Evolutionary conservation across 1,284 basidiomycete genomes (phyloP).

Genomic region (Gomphus bonarii): DNA sequence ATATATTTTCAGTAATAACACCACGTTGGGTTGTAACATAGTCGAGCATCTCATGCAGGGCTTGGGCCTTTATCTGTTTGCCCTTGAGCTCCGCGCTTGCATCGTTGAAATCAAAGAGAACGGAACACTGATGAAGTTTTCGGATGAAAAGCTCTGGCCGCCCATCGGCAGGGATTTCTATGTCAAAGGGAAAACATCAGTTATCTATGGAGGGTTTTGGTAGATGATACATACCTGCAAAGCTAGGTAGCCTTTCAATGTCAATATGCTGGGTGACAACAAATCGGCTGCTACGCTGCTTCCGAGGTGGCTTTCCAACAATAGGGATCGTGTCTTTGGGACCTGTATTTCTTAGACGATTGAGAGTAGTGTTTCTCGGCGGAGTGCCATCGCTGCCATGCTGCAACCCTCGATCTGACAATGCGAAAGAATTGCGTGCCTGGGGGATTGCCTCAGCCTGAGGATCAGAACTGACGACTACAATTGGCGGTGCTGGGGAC

Average conservation of each 20-base stretch:
- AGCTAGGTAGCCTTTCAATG: constrained; percentile 90
- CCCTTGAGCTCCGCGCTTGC: constrained; percentile 91
- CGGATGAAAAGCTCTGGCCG: constrained; percentile 87
- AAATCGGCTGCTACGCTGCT: constrained; percentile 93
- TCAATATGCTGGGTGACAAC: constrained; percentile 95
- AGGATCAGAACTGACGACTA: constrained; percentile 80
- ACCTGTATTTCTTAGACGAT: constrained; percentile 51
- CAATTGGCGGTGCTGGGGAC: constrained; percentile 69
- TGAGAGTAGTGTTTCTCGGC: constrained; percentile 46
- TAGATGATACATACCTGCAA: constrained; percentile 60
- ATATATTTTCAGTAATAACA: constrained; percentile 95
- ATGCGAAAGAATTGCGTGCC: constrained; percentile 22
- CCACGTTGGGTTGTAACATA: constrained; percentile 96
- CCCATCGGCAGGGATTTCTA: constrained; percentile 86
- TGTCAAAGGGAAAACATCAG: constrained; percentile 8
- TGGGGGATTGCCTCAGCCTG: constrained; percentile 15
- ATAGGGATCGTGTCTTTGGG: constrained; percentile 94
- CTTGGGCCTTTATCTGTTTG: constrained; percentile 98
- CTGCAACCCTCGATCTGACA: constrained; percentile 26
- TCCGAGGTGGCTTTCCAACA: constrained; percentile 88
- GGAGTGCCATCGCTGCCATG: constrained; percentile 36
- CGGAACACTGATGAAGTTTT: constrained; percentile 93
- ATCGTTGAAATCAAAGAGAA: constrained; percentile 99
- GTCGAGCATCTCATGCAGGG: constrained; percentile 97
- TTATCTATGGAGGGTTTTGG: constrained; percentile 10